Evolutionary conservation across 2,329 filamentous ascomycete genomes (phyloP), one percentile per base, ranked within the genome.

Genomic region (Colletotrichum lentis): DNA sequence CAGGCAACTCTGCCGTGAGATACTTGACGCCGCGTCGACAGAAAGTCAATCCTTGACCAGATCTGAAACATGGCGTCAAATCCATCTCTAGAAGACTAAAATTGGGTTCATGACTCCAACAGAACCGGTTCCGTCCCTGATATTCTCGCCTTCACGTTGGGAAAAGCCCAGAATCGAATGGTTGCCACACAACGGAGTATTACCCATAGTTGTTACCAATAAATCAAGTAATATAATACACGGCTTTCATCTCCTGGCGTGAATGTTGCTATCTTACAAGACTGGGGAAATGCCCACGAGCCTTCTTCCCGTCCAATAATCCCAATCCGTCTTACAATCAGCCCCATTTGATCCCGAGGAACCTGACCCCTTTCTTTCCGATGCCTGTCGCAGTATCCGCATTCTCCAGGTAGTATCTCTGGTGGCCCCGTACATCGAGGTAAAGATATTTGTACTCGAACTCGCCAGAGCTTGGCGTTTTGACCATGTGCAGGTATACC

Each of bases 381-480:
- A 72, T 74, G 12, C 72, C 73, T n/a, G 73, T 55, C 16, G 77
- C 74, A 1, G 80, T 77, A 44, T 88, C 85, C 43, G 84, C 82
- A 62, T 89, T 87, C 75, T 91, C 89, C 18, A 92, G 81, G 71
- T 89, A 91, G 60, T 91, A 84, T 67, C 88, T 82, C 62, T 84
- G 82, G 57, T 90, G 86, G 0, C 92, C 93, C 73, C 86, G 90
- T 31, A 97, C 87, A 77, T 97, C 94, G 54, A 98, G 77, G 60
- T 89, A 91, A 49, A 98, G 83, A 75, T 93, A 89, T 75, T 90
- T 88, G 79, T 97, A 97, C 73, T 92, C 86, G 76, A 89, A 94
- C 47, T 93, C 89, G 58, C 83, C 79, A 44, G 89, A 84, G 39
- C 88, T 88, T 2, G 86, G 83, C 43, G 83, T 82, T 77, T 89